Base-by-base conservation (phyloP, 768 basidiomycete genomes). In the Tricholoma flavovirens region DNA sequence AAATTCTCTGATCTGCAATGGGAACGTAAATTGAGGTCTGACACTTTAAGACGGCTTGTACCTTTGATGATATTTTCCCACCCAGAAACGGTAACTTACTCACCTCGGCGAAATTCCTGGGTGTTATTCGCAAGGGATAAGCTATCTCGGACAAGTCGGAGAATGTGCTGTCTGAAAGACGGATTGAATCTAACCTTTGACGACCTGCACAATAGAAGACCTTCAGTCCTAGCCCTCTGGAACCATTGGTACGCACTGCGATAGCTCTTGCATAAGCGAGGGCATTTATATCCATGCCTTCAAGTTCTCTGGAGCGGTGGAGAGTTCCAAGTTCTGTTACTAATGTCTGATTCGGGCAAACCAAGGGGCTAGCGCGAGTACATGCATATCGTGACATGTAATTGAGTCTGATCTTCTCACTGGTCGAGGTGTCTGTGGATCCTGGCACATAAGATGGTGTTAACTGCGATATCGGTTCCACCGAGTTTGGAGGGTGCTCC, bases 181-280 rank as follows among this genome's bases (percentile, higher is more conserved):
- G 9, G 46, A 30, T 17, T n/a, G 4, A 8, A 30, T 30, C 55
- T 57, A n/a, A 66, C 82, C 76, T 74, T 83, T 83, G 54, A 83
- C 66, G 14, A 69, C 57, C 82, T 83, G 51, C 15, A 51, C 36
- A 49, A 10, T 17, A n/a, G 17, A 49, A 29, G 15, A 9, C 14
- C 21, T 35, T 60, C 1, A 61, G 22, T 48, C n/a, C 15, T 38
- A 19, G 60, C 30, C 11, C 68, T 55, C 68, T 69, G 49, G 14
- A 54, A 17, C 6, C 19, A 21, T 11, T 48, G 7, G 14, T 22
- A 69, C 83, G 60, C 64, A 87, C 86, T n/a, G 83, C 77, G 59
- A 90, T 83, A 1, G 87, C 83, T 49, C 88, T 77, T 32, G 83
- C 76, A 60, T 93, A 93, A 58, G 83, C 84, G 49, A 93, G 69